Base-by-base conservation (phyloP, 805 yeast genomes). In the Debaryomyces hansenii region DNA sequence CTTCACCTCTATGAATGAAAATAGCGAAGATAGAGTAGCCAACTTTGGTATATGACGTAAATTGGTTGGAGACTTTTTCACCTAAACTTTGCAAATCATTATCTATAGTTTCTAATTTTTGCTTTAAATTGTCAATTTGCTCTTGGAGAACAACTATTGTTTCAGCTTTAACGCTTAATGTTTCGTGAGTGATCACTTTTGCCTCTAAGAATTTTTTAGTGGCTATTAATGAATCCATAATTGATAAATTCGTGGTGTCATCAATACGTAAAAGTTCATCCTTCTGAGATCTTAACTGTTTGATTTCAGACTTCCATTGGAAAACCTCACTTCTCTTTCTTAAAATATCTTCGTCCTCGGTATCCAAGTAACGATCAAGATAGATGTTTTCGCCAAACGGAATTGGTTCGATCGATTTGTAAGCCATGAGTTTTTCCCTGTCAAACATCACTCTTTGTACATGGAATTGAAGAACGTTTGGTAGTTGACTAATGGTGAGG, bases 1-100 rank as follows among this genome's bases (percentile, higher is more conserved):
- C 98, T 58, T 90, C 95, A 5, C 99, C 99, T 42, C 97, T 74
- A 64, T 94, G 99, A 40, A 94, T 90, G 60, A 94, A 94, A 5
- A 92, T 84, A 0, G 98, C 96, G 69, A 91, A 92, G 10, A 94
- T 75, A 0, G 87, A 77, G 65, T 92, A 94, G 0, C 91, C 96
- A 24, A 84, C 76, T 41, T 75, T 67, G 42, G 75, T 78, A 66
- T 86, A 79, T 6, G 73, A 71, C 15, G 74, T 72, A 60, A 87
- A 94, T 54, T 87, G 94, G 27, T 64, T 65, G 16, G 78, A 70
- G 7, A 90, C 78, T 40, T 70, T 69, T 1, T 53, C 51, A 44
- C 80, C 80, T 31, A 90, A 64, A 0, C 60, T 62, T 0, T 53
- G 63, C 15, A 84, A 68, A 41, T 72, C 63, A 0, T 60, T 57